Conservation (phyloP, 495 filamentous ascomycete genomes). For the Aspergillus saccharolyticus region DNA sequence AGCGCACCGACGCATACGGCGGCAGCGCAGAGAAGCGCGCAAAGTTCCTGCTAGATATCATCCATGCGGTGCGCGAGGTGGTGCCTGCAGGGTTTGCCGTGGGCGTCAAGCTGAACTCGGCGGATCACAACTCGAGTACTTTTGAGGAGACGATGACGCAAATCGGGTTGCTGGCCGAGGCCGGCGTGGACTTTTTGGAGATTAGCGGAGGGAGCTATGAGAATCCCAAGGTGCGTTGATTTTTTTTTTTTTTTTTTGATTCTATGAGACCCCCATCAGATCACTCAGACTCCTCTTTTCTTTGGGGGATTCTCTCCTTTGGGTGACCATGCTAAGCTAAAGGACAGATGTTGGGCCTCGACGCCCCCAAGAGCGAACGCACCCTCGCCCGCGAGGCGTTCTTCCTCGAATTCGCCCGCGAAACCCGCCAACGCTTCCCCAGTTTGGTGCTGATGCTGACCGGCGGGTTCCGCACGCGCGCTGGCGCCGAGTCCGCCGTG, state of each 20-base stretch:
- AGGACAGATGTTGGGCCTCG: constrained; percentile 28
- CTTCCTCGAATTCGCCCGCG: constrained; percentile 53
- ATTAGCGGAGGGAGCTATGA: constrained; percentile 57
- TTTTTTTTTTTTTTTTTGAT: neutral
- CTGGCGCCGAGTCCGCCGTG: constrained; percentile 51
- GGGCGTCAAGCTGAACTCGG: constrained; percentile 60
- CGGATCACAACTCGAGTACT: constrained; percentile 44
- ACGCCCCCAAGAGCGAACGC: constrained; percentile 17
- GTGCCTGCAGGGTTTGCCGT: constrained; percentile 48
- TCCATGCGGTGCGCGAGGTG: constrained; percentile 35
- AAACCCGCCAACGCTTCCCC: constrained; percentile 41
- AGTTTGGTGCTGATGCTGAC: constrained; percentile 46
- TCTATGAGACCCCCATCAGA: too few relatives aligned
- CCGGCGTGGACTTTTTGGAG: constrained; percentile 59
- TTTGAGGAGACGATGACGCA: constrained; percentile 50
- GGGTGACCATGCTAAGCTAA: neutral
- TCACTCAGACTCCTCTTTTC: too few relatives aligned
- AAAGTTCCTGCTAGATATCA: constrained; percentile 45
- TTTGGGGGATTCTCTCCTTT: too few relatives aligned
- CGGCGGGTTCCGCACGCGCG: constrained; percentile 52
- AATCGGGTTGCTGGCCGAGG: constrained; percentile 44
- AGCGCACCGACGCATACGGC: constrained; percentile 45
- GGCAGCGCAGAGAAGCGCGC: constrained; percentile 42
- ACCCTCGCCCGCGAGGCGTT: constrained; percentile 55
- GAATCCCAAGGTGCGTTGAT: constrained; percentile 40